Conservation (phyloP, 768 basidiomycete species). For the Suillus ampliporus region DNA sequence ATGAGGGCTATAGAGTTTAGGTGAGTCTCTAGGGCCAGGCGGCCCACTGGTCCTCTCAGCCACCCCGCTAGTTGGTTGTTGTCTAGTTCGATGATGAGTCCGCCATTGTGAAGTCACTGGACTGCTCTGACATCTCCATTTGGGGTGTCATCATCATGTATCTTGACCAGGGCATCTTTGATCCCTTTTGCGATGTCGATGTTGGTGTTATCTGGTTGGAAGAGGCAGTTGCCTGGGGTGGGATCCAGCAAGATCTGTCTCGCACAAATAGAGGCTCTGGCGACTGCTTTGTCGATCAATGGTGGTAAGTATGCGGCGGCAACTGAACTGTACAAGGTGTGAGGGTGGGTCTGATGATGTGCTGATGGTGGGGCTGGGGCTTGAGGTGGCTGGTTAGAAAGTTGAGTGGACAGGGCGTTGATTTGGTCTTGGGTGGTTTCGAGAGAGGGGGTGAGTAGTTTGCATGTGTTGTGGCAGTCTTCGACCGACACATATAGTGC, state of each 20-base stretch:
- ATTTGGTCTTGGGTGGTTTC: neutral
- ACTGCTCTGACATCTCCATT: too few species aligned
- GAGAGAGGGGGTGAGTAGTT: neutral
- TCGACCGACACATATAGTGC: neutral
- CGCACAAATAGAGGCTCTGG: neutral
- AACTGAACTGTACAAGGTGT: neutral
- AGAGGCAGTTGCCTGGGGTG: neutral
- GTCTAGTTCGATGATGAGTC: too few species aligned
- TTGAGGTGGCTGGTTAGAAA: neutral
- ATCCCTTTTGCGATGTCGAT: neutral
- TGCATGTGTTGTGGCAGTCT: neutral
- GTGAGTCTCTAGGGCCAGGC: too few species aligned
- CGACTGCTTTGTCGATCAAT: neutral
- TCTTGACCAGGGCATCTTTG: too few species aligned
- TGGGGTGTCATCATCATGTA: too few species aligned
- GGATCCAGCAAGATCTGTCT: neutral
- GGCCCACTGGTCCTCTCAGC: too few species aligned
- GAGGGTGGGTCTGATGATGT: too few species aligned
- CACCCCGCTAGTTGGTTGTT: too few species aligned
- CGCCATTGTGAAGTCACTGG: too few species aligned
- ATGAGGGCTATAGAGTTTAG: too few species aligned
- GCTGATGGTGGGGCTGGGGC: too few species aligned
- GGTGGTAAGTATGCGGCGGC: neutral
- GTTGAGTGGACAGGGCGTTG: neutral
- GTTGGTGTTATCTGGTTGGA: neutral